Conservation (phyloP, 1,139 yeast genomes). For the Yamadazyma membranifaciens region DNA sequence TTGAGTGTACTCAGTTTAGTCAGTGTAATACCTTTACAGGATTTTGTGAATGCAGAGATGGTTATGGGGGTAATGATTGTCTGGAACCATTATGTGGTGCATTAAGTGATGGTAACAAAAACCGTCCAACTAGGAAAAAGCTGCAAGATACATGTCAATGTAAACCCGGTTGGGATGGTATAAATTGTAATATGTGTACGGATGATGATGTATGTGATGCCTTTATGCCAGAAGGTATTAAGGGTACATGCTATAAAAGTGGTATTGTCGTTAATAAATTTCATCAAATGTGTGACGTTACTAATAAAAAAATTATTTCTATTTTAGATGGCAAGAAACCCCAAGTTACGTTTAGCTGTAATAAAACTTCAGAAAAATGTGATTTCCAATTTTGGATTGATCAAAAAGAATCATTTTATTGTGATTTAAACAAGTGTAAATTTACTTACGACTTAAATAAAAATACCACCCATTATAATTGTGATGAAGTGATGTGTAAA, state of each 20-base stretch:
- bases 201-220: constrained; percentile 74
- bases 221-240: constrained; percentile 82
- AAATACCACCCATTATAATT: constrained; percentile 73
- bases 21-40: constrained; percentile 85
- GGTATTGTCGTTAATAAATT: constrained; percentile 80
- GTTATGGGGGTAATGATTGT: constrained; percentile 94
- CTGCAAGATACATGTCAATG: constrained; percentile 61
- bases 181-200: constrained; percentile 85
- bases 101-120: constrained; percentile 57
- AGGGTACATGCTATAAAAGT: constrained; percentile 87
- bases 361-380: constrained; percentile 62
- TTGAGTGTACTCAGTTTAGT: constrained; percentile 87
- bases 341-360: constrained; percentile 90
- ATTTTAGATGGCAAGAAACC: constrained; percentile 80
- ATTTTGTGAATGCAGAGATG: constrained; percentile 86
- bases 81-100: constrained; percentile 88
- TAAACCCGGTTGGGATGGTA: constrained; percentile 86
- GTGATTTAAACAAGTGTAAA: constrained; percentile 72
- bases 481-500: constrained; percentile 74
- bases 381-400: constrained; percentile 97
- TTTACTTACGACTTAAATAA: constrained; percentile 62
- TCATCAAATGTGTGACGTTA: constrained; percentile 93
- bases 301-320: constrained; percentile 79
- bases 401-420: constrained; percentile 82
- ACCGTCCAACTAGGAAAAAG: constrained; percentile 57